Percentiles rank a stretch among this genome's conserved stretches.
These are phyloP conservation scores for Diaporthe sp. DNA, from an alignment of 2,329 filamentous ascomycete species.

Conservation along the genomic window DNA sequence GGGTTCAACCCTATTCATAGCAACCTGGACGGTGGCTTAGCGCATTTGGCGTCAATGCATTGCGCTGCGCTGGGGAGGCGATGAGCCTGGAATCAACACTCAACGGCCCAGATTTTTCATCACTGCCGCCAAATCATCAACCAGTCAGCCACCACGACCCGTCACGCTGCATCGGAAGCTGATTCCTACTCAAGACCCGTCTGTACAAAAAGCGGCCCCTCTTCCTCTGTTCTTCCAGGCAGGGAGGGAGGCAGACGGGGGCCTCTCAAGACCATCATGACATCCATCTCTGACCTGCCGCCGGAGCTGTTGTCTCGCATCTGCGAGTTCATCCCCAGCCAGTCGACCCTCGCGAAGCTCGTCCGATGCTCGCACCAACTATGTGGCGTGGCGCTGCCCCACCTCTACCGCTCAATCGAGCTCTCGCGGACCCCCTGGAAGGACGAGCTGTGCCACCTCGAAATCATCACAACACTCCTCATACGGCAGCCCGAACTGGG, in stretches of 20 bases:
- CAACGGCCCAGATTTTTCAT: conserved; percentile 1
- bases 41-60: conserved; percentile 12
- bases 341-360: conserved; percentile 20
- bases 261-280: neutral
- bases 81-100: neutral
- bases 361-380: conserved; percentile 27
- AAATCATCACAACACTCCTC: conserved; percentile 25
- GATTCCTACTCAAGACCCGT: neutral
- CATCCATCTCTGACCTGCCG: conserved; percentile 27
- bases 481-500: conserved; percentile 24
- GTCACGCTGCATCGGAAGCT: neutral
- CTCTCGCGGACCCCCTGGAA: conserved; percentile 18
- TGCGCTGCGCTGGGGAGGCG: neutral
- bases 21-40: neutral
- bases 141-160: neutral
- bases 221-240: neutral
- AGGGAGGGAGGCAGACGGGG: neutral
- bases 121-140: neutral
- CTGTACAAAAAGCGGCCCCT: too few species aligned
- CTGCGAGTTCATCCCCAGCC: conserved; percentile 31
- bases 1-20: neutral
- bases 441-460: conserved; percentile 23
- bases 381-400: conserved; percentile 12
- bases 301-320: conserved; percentile 26
- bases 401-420: conserved; percentile 27